Evolutionary conservation across 306 rosid species (phyloP).

Genomic region (Delonix regia): DNA sequence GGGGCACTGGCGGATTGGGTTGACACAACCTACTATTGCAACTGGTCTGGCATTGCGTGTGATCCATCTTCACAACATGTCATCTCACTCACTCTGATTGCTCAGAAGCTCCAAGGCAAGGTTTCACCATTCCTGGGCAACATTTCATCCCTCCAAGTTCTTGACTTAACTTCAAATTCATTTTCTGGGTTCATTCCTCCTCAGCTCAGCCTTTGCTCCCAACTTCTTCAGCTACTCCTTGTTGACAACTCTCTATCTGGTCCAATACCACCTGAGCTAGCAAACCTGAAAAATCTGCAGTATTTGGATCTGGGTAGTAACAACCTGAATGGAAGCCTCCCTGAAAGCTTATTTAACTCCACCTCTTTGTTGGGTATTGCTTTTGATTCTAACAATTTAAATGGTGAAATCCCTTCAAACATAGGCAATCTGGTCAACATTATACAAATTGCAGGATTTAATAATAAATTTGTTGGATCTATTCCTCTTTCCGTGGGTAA

Average conservation of each 20-base stretch:
- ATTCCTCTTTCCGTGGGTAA: slow-evolving; percentile 72
- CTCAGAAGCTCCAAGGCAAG: slow-evolving; percentile 63
- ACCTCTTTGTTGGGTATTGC: slow-evolving; percentile 60
- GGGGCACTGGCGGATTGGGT: slow-evolving; percentile 66
- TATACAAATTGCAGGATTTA: slow-evolving; percentile 43
- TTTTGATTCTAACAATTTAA: slow-evolving; percentile 57
- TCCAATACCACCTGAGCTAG: slow-evolving; percentile 65
- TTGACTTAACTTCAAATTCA: slow-evolving; percentile 70
- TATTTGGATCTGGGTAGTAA: slow-evolving; percentile 57
- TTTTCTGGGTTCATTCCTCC: slow-evolving; percentile 68
- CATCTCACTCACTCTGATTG: slow-evolving; percentile 53
- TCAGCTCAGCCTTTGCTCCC: slow-evolving; percentile 63
- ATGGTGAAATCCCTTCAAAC: slow-evolving; percentile 65
- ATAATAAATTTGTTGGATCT: slow-evolving; percentile 61
- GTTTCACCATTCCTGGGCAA: slow-evolving; percentile 81
- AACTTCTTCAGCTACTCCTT: slow-evolving; percentile 57
- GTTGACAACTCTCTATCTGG: slow-evolving; percentile 64
- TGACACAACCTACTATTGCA: slow-evolving; percentile 58
- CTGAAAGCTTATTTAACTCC: slow-evolving; percentile 69
- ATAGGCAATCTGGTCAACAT: slow-evolving; percentile 59
- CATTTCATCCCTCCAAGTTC: slow-evolving; percentile 77
- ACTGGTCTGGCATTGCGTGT: slow-evolving; percentile 81
- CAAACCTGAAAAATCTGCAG: slow-evolving; percentile 52
- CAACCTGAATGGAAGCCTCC: slow-evolving; percentile 65
- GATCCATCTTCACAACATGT: slow-evolving; percentile 53